Percentiles rank a stretch among this genome's conserved stretches.
Evolutionary conservation across 2,329 filamentous ascomycete species (phyloP).

Genomic region (Arthrobotrys entomopaga): DNA sequence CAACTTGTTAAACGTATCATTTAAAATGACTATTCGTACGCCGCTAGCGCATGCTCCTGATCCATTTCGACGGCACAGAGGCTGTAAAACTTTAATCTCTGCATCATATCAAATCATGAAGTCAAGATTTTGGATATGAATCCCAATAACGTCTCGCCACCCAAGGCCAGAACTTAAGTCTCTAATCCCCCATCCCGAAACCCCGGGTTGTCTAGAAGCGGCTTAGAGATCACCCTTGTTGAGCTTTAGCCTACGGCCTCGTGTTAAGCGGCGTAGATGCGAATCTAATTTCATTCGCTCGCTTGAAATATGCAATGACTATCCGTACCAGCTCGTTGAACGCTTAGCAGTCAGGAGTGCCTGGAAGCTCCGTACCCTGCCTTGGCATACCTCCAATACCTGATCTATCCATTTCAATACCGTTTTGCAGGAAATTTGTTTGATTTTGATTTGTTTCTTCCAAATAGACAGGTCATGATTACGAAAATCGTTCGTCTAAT

Average conservation of each 20-base stretch:
- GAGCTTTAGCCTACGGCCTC: not conserved
- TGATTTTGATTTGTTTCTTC: constrained; percentile 1
- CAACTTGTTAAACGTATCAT: no score
- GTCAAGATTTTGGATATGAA: not conserved
- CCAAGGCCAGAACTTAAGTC: not conserved
- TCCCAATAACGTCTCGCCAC: not conserved
- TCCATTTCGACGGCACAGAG: constrained; percentile 22
- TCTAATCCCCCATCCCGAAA: not conserved
- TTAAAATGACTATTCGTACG: no score
- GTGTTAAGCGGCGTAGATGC: constrained; percentile 17
- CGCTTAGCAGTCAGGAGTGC: constrained; percentile 7
- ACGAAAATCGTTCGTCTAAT: constrained; percentile 2
- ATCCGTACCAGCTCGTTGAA: not conserved
- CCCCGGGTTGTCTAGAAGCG: not conserved
- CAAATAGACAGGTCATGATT: constrained; percentile 10
- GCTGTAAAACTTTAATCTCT: not conserved
- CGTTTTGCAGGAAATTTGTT: not conserved
- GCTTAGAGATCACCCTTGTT: constrained; percentile 14
- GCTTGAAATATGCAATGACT: not conserved
- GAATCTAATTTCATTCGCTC: constrained; percentile 7
- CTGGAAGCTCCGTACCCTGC: constrained; percentile 22
- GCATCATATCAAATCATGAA: constrained; percentile 4
- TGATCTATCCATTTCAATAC: not conserved
- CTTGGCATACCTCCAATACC: not conserved
- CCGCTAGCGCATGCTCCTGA: no score